Percentiles rank a stretch among this genome's conserved stretches.
These are phyloP conservation scores for Crithidia sp. DNA, from an alignment of 208 protist species.

Conservation along the genomic window DNA sequence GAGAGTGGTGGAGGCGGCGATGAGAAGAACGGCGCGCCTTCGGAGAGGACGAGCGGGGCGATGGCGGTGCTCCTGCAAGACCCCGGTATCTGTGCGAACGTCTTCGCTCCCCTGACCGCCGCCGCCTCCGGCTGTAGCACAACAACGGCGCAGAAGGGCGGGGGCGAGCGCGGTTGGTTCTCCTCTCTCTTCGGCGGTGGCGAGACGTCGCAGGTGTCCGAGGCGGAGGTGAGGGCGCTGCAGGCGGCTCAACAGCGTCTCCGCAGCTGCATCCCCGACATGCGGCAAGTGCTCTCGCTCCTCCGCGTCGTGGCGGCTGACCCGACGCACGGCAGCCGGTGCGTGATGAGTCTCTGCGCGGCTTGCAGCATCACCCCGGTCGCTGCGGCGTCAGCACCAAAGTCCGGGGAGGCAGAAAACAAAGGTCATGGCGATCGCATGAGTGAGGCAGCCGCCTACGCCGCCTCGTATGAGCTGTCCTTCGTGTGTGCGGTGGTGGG, in stretches of 20 bases:
- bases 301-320: slow-evolving; percentile 26
- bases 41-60: neutral
- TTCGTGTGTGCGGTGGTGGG: slow-evolving; percentile 33
- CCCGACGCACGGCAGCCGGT: slow-evolving; percentile 8
- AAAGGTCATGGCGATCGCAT: slow-evolving; percentile 2
- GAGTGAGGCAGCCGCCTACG: slow-evolving; percentile 31
- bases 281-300: slow-evolving; percentile 46
- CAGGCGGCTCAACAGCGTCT: slow-evolving; percentile 39
- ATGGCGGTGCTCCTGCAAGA: slow-evolving; percentile 37
- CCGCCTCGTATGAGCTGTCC: slow-evolving; percentile 31
- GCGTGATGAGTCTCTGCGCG: slow-evolving; percentile 25
- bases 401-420: neutral
- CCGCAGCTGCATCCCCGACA: slow-evolving; percentile 44
- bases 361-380: slow-evolving; percentile 23
- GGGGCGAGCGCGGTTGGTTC: slow-evolving; percentile 44
- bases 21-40: neutral
- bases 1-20: neutral
- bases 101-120: slow-evolving; percentile 15
- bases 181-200: slow-evolving; percentile 49
- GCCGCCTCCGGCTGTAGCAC: neutral
- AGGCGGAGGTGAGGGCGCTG: slow-evolving; percentile 32
- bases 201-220: slow-evolving; percentile 28
- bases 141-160: slow-evolving; percentile 3
- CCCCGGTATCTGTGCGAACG: slow-evolving; percentile 36
- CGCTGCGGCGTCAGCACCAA: neutral